A percentile compares a stretch with the other conserved stretches of the same genome.
These are phyloP conservation scores for Chaetomidium leptoderma DNA, from an alignment of 495 filamentous ascomycete species.

Conservation along the genomic window DNA sequence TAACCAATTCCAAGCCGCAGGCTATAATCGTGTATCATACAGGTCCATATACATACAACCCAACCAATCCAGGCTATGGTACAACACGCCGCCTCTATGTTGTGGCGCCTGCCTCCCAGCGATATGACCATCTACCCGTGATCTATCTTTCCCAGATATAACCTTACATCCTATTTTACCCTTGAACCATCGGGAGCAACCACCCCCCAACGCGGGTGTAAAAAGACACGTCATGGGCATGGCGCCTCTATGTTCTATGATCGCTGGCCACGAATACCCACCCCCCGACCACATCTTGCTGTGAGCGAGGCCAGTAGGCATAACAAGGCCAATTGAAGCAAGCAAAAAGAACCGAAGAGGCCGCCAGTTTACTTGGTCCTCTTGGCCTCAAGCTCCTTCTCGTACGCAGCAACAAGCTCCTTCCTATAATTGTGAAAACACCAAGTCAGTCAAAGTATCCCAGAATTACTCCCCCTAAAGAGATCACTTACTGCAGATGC, in stretches of 20 bases:
- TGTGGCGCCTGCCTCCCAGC: slow-evolving; percentile 6
- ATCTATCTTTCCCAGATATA: slow-evolving; percentile 15
- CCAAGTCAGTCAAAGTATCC: neutral
- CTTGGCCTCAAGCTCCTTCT: slow-evolving; percentile 77
- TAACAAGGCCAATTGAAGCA: neutral
- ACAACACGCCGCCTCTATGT: slow-evolving; percentile 5
- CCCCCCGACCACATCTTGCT: no score
- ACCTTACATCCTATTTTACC: neutral
- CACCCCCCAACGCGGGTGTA: neutral
- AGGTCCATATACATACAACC: slow-evolving; percentile 6
- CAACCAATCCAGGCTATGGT: slow-evolving; percentile 4
- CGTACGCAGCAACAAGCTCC: slow-evolving; percentile 81
- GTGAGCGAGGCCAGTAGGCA: neutral
- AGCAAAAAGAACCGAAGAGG: neutral
- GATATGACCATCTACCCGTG: slow-evolving; percentile 4
- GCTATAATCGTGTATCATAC: slow-evolving; percentile 12
- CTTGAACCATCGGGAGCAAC: neutral
- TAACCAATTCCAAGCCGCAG: neutral
- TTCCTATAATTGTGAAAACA: slow-evolving; percentile 50
- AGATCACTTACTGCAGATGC: slow-evolving; percentile 74
- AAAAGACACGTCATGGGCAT: neutral
- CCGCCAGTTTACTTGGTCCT: slow-evolving; percentile 41
- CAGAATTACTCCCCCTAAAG: no score
- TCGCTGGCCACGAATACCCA: no score
- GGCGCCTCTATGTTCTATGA: neutral